A percentile compares a stretch with the other conserved stretches of the same genome.
Conservation (phyloP, 352 stramenopile species). For the Lagenidium giganteum region DNA sequence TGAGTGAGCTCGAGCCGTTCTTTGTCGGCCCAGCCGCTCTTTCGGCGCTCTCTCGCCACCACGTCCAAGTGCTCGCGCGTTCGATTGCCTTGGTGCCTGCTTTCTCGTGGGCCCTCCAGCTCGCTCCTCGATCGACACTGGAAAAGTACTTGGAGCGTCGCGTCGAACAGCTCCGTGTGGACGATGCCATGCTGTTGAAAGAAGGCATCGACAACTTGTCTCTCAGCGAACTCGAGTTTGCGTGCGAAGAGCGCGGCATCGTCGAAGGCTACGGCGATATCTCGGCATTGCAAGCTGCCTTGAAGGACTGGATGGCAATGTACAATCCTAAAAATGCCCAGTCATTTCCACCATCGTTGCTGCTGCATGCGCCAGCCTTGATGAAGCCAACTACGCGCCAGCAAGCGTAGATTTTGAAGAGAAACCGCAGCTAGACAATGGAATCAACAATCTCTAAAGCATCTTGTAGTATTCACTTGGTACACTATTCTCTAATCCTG, state of each 20-base stretch:
- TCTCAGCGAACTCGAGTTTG: slow-evolving; percentile 80
- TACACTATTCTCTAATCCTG: slow-evolving; percentile 37
- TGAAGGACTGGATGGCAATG: slow-evolving; percentile 75
- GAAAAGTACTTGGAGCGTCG: slow-evolving; percentile 46
- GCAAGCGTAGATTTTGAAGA: too few relatives aligned
- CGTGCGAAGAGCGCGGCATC: slow-evolving; percentile 76
- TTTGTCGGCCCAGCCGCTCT: slow-evolving; percentile 56
- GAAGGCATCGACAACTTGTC: slow-evolving; percentile 67
- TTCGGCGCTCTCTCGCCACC: slow-evolving; percentile 28
- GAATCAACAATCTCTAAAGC: too few relatives aligned
- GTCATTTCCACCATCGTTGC: slow-evolving; percentile 42
- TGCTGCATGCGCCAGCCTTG: slow-evolving; percentile 75
- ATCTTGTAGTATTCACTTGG: too few relatives aligned
- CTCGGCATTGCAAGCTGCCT: slow-evolving; percentile 32
- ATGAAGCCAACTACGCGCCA: slow-evolving; percentile 14
- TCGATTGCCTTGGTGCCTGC: slow-evolving; percentile 50
- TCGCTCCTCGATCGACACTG: slow-evolving; percentile 32
- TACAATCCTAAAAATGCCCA: slow-evolving; percentile 45
- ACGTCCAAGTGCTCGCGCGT: slow-evolving; percentile 50
- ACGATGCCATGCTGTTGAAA: slow-evolving; percentile 66
- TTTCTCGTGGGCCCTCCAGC: slow-evolving; percentile 46
- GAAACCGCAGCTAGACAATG: too few relatives aligned
- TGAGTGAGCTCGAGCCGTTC: slow-evolving; percentile 57
- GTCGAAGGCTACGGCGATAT: slow-evolving; percentile 65
- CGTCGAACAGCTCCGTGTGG: slow-evolving; percentile 55